These are phyloP conservation scores for Fusarium euwallaceae DNA, from an alignment of 2,329 filamentous ascomycete genomes.

Conservation along the genomic window DNA sequence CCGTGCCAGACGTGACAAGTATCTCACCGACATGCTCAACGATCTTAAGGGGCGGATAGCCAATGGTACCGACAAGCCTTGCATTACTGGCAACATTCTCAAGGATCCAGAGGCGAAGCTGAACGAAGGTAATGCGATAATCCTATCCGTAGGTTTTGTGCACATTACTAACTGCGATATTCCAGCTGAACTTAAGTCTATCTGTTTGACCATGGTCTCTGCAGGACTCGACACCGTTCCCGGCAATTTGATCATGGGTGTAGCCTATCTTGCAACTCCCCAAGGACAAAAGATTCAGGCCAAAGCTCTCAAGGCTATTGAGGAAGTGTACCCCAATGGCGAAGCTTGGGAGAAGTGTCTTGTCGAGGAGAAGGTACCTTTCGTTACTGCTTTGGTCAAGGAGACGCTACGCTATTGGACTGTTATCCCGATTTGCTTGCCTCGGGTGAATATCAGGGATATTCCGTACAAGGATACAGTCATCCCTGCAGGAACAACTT, in stretches of 20 bases:
- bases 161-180: neutral
- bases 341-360: slow-evolving; percentile 83
- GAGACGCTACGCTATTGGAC: slow-evolving; percentile 84
- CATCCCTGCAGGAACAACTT: slow-evolving; percentile 82
- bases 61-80: slow-evolving; percentile 57
- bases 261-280: slow-evolving; percentile 78
- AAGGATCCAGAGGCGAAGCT: slow-evolving; percentile 61
- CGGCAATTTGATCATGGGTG: slow-evolving; percentile 82
- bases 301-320: slow-evolving; percentile 77
- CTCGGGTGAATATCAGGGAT: slow-evolving; percentile 78
- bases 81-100: slow-evolving; percentile 65
- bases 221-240: slow-evolving; percentile 87
- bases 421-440: slow-evolving; percentile 83
- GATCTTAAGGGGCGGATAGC: slow-evolving; percentile 60
- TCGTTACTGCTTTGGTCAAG: slow-evolving; percentile 82
- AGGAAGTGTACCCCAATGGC: slow-evolving; percentile 76
- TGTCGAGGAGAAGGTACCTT: slow-evolving; percentile 80
- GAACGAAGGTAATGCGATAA: slow-evolving; percentile 47
- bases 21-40: slow-evolving; percentile 75
- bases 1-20: slow-evolving; percentile 76
- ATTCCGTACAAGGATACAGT: slow-evolving; percentile 75
- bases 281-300: slow-evolving; percentile 78
- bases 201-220: slow-evolving; percentile 85
- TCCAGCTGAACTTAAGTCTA: slow-evolving; percentile 80
- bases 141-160: accelerated